phyloP scores from a whole-genome alignment of 352 stramenopile genomes.

The Aphanomyces stellatus region DNA sequence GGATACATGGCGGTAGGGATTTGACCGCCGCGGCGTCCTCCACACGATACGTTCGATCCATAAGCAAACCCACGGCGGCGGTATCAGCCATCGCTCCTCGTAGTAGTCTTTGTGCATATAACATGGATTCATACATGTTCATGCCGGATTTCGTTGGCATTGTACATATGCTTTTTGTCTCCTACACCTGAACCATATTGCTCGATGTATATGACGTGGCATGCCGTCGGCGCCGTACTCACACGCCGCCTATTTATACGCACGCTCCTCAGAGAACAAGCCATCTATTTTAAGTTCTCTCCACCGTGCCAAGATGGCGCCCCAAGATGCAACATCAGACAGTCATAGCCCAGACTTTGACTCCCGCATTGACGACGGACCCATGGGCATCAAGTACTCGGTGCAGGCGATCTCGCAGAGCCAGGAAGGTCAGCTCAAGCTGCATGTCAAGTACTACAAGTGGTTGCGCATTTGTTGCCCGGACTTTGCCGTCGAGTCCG shows the following conservation, averaged over 20 bases:
- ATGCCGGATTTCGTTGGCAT: neutral
- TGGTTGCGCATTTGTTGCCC: conserved; percentile 4
- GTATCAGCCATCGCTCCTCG: neutral
- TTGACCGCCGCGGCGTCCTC: conserved; percentile 13
- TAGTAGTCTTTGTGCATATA: neutral
- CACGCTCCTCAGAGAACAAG: no score
- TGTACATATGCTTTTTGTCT: no score
- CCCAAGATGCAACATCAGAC: no score
- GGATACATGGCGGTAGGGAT: neutral
- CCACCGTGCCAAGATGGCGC: no score
- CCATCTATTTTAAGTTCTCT: no score
- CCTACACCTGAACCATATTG: no score
- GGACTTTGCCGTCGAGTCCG: conserved; percentile 7
- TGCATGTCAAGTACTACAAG: conserved; percentile 1
- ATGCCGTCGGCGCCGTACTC: no score
- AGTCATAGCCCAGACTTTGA: neutral
- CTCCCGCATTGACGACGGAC: neutral
- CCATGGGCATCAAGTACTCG: conserved; percentile 19
- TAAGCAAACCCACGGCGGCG: neutral
- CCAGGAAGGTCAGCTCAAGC: neutral
- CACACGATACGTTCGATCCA: conserved; percentile 19
- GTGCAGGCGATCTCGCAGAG: conserved; percentile 19
- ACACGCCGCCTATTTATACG: no score
- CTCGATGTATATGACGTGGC: no score
- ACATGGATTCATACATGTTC: neutral